Evolutionary conservation across 495 filamentous ascomycete genomes (phyloP).

Genomic region (Penicillium cinerascens): DNA sequence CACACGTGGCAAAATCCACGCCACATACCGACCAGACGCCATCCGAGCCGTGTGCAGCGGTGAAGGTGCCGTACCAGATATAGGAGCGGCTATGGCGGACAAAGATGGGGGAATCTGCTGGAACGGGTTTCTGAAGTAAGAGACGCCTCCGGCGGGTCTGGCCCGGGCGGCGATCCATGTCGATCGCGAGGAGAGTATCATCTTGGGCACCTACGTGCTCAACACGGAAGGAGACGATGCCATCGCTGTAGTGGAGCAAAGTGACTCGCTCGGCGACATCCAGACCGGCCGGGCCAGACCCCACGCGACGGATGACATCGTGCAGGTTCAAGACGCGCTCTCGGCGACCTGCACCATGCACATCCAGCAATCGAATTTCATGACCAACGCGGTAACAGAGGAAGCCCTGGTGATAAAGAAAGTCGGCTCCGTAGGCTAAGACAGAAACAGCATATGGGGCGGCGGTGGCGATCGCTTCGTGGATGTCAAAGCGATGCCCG

Average conservation of each 20-base stretch:
- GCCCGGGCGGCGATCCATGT: constrained; percentile 32
- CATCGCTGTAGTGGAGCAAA: constrained; percentile 59
- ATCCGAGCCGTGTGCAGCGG: constrained; percentile 7
- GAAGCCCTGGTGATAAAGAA: constrained; percentile 60
- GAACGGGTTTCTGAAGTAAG: constrained; percentile 17
- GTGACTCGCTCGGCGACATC: constrained; percentile 47
- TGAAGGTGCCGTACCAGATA: constrained; percentile 62
- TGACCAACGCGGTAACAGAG: constrained; percentile 58
- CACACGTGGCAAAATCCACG: constrained; percentile 43
- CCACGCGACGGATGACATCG: constrained; percentile 37
- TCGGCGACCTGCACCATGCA: constrained; percentile 46
- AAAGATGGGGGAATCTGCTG: constrained; percentile 34
- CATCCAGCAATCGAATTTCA: constrained; percentile 60
- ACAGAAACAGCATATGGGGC: constrained; percentile 59
- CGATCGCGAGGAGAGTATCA: constrained; percentile 58
- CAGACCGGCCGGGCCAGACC: constrained; percentile 12
- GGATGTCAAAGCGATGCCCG: constrained; percentile 56
- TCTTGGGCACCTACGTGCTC: constrained; percentile 31
- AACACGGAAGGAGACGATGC: constrained; percentile 54
- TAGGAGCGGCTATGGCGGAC: constrained; percentile 63
- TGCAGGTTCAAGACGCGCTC: constrained; percentile 61
- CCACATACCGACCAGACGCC: constrained; percentile 56
- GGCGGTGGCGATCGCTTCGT: constrained; percentile 58
- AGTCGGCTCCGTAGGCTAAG: constrained; percentile 57
- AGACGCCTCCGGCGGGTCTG: constrained; percentile 34